Evolutionary conservation across 352 stramenopile genomes (phyloP).

Genomic region (Lagenidium giganteum): DNA sequence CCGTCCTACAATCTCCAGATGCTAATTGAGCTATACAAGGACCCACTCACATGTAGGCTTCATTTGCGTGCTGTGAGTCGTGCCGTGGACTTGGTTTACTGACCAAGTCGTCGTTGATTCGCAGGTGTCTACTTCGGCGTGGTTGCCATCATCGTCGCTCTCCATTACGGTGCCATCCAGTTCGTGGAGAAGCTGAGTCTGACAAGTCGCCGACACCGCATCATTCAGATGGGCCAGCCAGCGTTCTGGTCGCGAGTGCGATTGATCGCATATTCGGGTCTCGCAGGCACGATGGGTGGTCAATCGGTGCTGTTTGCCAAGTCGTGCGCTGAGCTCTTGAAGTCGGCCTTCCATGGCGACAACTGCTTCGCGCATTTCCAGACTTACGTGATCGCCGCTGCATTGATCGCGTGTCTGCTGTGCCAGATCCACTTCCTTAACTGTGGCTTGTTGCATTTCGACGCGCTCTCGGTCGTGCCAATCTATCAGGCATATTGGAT

Average conservation of each 20-base stretch:
- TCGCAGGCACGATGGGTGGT: conserved; percentile 72
- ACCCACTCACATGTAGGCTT: conserved; percentile 49
- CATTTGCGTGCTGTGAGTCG: background rate
- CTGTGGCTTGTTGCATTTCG: conserved; percentile 65
- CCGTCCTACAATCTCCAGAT: conserved; percentile 78
- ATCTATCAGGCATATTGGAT: conserved; percentile 90
- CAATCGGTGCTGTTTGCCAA: conserved; percentile 87
- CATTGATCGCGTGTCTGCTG: conserved; percentile 50
- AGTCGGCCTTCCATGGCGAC: conserved; percentile 62
- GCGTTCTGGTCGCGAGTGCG: conserved; percentile 58
- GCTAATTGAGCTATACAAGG: conserved; percentile 73
- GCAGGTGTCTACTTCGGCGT: conserved; percentile 49
- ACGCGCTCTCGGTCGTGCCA: conserved; percentile 78
- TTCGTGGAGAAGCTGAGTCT: conserved; percentile 62
- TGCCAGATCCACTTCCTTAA: conserved; percentile 83
- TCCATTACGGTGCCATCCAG: conserved; percentile 63
- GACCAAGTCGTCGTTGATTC: background rate
- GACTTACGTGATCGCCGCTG: conserved; percentile 63
- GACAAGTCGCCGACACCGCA: conserved; percentile 64
- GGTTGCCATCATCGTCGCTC: conserved; percentile 41
- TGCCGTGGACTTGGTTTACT: background rate
- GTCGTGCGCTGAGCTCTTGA: conserved; percentile 71
- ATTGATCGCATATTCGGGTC: conserved; percentile 69
- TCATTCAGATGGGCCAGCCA: conserved; percentile 67
- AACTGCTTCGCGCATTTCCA: conserved; percentile 52